Evolutionary conservation across 1,139 yeast genomes (phyloP), one percentile per base, ranked within the genome.

Genomic region (Sugiyamaella sp.): DNA sequence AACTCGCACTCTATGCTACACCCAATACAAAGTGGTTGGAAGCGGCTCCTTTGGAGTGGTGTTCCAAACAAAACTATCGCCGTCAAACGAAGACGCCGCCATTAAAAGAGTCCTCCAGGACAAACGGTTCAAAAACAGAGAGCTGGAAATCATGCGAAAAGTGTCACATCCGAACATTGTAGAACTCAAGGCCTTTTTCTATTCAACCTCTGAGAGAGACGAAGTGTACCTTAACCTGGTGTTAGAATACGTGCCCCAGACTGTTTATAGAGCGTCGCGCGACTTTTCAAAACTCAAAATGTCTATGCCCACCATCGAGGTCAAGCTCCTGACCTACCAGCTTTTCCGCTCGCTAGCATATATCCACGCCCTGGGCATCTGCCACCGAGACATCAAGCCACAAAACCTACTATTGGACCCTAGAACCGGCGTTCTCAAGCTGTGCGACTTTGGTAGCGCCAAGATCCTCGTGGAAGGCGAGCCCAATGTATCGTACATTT

Each of bases 401-500:
- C 98, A 95, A 68, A 93, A 93, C 72, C 78, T 93, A 57, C 77
- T 93, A 65, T 86, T 93, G 59, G 93, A 93, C 70, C 96, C 97
- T 22, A 79, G 81, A 46, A 79, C 85, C 8, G 95, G 96, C 12
- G 81, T 86, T 54, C 79, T 95, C 62, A 93, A 93, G 72, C 80
- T 93, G 49, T 93, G 99, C 73, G 99, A 93, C 73, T 93, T 93
- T 71, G 99, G 99, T n/a, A 84, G 95, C n/a, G 99, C 99, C 27
- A 93, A 93, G 71, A 86, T 88, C 55, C 79, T 93, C 57, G 88
- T 86, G 49, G 95, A 96, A 5, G 79, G 80, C 14, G 99, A 93
- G 71, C 97, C 97, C 43, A 91, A 91, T 69, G 99, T 93, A 29
- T 86, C 96, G 10, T 93, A 93, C 72, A 93, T 93, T 56, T 93